A percentile compares a stretch with the other conserved stretches of the same genome.
phyloP scores from a whole-genome alignment of 768 basidiomycete genomes.

The Arthromyces matolae region DNA sequence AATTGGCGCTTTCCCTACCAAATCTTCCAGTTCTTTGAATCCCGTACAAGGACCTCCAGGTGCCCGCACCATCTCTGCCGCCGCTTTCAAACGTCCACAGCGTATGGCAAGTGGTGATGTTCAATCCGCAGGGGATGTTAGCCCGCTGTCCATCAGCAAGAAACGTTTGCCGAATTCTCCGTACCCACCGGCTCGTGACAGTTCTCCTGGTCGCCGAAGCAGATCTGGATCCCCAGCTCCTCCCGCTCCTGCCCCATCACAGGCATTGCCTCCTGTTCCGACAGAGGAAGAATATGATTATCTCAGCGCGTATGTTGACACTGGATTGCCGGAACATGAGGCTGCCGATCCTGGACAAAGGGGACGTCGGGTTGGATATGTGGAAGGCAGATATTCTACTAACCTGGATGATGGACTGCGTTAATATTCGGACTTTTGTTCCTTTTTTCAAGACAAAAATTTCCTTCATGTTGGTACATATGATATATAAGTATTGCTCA shows the following conservation, averaged over 20 bases:
- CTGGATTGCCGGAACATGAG: slow-evolving; percentile 7
- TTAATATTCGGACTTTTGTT: too few relatives aligned
- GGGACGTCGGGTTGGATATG: slow-evolving; percentile 25
- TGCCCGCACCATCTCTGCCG: slow-evolving; percentile 66
- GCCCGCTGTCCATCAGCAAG: slow-evolving; percentile 44
- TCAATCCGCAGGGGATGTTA: slow-evolving; percentile 39
- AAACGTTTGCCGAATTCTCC: slow-evolving; percentile 49
- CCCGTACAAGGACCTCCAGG: slow-evolving; percentile 27
- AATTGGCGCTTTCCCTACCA: slow-evolving; percentile 18
- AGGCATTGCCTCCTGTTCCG: slow-evolving; percentile 12
- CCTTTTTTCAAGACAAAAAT: too few relatives aligned
- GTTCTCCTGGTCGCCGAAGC: slow-evolving; percentile 13
- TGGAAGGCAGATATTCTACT: slow-evolving; percentile 42
- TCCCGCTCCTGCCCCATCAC: slow-evolving; percentile 15
- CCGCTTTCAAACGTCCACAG: slow-evolving; percentile 62
- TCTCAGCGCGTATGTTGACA: slow-evolving; percentile 48
- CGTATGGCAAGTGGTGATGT: slow-evolving; percentile 27
- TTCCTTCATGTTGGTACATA: too few relatives aligned
- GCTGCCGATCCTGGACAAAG: too few relatives aligned
- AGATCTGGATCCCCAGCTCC: slow-evolving; percentile 15
- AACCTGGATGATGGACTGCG: too few relatives aligned
- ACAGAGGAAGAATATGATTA: slow-evolving; percentile 54
- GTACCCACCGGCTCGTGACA: slow-evolving; percentile 23
- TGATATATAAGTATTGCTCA: too few relatives aligned
- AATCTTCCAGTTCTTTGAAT: slow-evolving; percentile 15